Evolutionary conservation across 139 green algal genomes (phyloP).

Genomic region (Raphidocelis subcapitata): DNA sequence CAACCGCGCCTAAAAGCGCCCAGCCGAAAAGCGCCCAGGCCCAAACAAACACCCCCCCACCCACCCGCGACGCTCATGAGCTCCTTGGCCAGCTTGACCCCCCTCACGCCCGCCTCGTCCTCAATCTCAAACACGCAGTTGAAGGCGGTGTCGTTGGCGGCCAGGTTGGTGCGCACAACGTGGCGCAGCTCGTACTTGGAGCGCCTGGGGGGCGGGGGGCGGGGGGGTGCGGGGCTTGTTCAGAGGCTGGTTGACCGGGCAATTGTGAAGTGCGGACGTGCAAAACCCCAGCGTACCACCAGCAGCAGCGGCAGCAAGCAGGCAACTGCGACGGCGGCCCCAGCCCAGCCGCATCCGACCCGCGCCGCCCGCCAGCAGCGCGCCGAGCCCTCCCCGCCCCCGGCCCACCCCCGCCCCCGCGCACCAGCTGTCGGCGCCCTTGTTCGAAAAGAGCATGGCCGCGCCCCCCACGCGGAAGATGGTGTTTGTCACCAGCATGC

Average conservation of each 20-base stretch:
- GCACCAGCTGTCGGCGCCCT: slow-evolving; percentile 58
- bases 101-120: slow-evolving; percentile 59
- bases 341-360: too few relatives aligned
- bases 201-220: slow-evolving; percentile 20
- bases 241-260: too few relatives aligned
- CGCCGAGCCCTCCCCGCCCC: too few relatives aligned
- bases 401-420: neutral
- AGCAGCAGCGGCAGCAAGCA: too few relatives aligned
- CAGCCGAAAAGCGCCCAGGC: neutral
- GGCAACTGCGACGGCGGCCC: too few relatives aligned
- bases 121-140: slow-evolving; percentile 82
- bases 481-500: slow-evolving; percentile 98
- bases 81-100: slow-evolving; percentile 87
- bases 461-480: slow-evolving; percentile 94
- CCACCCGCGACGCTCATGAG: slow-evolving; percentile 88
- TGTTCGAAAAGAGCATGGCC: slow-evolving; percentile 91
- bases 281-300: too few relatives aligned
- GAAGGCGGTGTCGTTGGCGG: slow-evolving; percentile 84
- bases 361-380: too few relatives aligned
- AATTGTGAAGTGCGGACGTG: too few relatives aligned
- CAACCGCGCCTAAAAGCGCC: neutral
- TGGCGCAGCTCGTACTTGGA: slow-evolving; percentile 56
- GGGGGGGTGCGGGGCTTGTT: too few relatives aligned
- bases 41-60: neutral
- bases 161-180: slow-evolving; percentile 90